These are phyloP conservation scores for Brassica carinata DNA, from an alignment of 345 rosid genomes.

Conservation along the genomic window DNA sequence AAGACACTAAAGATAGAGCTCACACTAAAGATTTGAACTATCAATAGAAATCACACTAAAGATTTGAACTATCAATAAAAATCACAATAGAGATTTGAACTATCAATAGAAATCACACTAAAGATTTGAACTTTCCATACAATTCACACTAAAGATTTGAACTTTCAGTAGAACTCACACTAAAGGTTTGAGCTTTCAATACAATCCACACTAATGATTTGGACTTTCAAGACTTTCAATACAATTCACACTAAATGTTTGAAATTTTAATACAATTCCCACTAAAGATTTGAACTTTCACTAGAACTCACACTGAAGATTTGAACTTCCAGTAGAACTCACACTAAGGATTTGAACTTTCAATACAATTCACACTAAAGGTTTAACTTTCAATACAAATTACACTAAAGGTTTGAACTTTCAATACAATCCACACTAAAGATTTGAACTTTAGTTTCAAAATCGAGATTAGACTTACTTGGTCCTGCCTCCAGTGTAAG, in stretches of 20 bases:
- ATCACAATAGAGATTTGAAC: background rate
- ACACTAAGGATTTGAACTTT: background rate
- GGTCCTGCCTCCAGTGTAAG: conserved; percentile 79
- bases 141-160: background rate
- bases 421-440: background rate
- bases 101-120: background rate
- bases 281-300: background rate
- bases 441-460: background rate
- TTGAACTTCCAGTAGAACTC: background rate
- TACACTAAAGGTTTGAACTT: too few species aligned
- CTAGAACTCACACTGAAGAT: too few species aligned
- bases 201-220: too few species aligned
- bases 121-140: background rate
- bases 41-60: background rate
- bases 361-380: background rate
- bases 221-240: too few species aligned
- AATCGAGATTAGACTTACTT: conserved; percentile 54
- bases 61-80: background rate
- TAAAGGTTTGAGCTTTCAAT: too few species aligned
- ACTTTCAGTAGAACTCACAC: background rate
- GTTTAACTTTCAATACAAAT: too few species aligned
- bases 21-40: background rate
- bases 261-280: background rate
- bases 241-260: background rate
- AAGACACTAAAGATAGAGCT: background rate